These are phyloP conservation scores for Trametes polyzona DNA, from an alignment of 1,284 basidiomycete species.

Conservation along the genomic window DNA sequence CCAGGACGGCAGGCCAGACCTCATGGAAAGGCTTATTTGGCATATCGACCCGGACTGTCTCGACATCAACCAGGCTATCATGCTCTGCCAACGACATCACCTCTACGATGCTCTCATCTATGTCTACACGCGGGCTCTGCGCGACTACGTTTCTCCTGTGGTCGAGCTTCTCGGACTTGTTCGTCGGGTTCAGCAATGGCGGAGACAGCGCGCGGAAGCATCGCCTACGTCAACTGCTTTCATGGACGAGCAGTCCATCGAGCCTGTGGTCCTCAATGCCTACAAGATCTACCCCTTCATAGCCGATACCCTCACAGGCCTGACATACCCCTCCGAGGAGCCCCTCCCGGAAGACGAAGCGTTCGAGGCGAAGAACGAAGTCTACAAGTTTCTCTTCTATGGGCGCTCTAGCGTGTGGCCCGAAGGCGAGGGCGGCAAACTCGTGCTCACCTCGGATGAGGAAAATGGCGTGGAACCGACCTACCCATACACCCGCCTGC, in stretches of 20 bases:
- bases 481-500: slow-evolving; percentile 87
- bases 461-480: slow-evolving; percentile 75
- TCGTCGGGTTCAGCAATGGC: slow-evolving; percentile 63
- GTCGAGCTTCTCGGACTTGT: slow-evolving; percentile 85
- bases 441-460: slow-evolving; percentile 74
- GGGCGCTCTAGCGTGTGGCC: slow-evolving; percentile 86
- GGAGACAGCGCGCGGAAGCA: slow-evolving; percentile 43
- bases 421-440: slow-evolving; percentile 65
- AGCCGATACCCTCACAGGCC: slow-evolving; percentile 83
- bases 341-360: slow-evolving; percentile 69
- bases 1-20: slow-evolving; percentile 70
- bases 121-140: slow-evolving; percentile 87
- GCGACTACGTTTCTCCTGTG: slow-evolving; percentile 89
- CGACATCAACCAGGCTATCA: slow-evolving; percentile 93
- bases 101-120: slow-evolving; percentile 96
- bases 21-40: slow-evolving; percentile 92
- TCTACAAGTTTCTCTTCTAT: slow-evolving; percentile 85
- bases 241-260: slow-evolving; percentile 50
- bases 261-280: slow-evolving; percentile 71
- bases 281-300: slow-evolving; percentile 96
- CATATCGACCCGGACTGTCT: slow-evolving; percentile 91
- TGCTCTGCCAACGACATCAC: slow-evolving; percentile 79
- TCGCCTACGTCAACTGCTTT: slow-evolving; percentile 32
- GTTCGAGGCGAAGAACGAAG: slow-evolving; percentile 65
- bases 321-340: slow-evolving; percentile 86